Conservation (phyloP, 768 basidiomycete genomes). For the Suillus subalutaceus region DNA sequence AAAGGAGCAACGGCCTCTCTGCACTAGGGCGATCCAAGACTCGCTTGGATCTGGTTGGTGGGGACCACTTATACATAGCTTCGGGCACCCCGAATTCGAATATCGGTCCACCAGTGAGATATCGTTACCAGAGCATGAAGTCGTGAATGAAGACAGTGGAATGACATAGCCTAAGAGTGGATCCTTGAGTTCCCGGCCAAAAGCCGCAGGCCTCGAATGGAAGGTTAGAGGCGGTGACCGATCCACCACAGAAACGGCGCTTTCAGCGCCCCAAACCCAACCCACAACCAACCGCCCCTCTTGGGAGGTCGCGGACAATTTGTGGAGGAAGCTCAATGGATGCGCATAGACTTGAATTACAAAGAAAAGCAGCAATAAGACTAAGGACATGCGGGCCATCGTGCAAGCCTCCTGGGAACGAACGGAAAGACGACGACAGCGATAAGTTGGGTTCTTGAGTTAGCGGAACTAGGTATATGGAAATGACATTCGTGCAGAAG, state of each 20-base stretch:
- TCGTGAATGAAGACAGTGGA: constrained; percentile 66
- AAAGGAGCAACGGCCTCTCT: constrained; percentile 89
- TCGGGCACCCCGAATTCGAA: constrained; percentile 67
- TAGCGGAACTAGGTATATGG: constrained; percentile 1
- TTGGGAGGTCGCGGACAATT: constrained; percentile 42
- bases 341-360: constrained; percentile 15
- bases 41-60: constrained; percentile 63
- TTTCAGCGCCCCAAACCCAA: constrained; percentile 72
- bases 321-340: constrained; percentile 26
- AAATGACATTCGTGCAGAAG: constrained; percentile 15
- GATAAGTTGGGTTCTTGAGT: constrained; percentile 2
- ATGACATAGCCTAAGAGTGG: constrained; percentile 73
- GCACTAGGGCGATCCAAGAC: constrained; percentile 88
- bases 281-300: constrained; percentile 60
- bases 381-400: constrained; percentile 20
- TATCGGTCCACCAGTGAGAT: constrained; percentile 11
- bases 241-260: constrained; percentile 77
- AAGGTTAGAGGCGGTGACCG: constrained; percentile 71
- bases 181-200: constrained; percentile 73
- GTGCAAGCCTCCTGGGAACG: constrained; percentile 13
- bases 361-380: constrained; percentile 14
- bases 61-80: constrained; percentile 59
- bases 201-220: constrained; percentile 71
- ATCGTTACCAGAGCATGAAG: constrained; percentile 47
- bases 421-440: constrained; percentile 1